Base-by-base conservation (phyloP, 164 flowering plant species). In the Macadamia integrifolia region DNA sequence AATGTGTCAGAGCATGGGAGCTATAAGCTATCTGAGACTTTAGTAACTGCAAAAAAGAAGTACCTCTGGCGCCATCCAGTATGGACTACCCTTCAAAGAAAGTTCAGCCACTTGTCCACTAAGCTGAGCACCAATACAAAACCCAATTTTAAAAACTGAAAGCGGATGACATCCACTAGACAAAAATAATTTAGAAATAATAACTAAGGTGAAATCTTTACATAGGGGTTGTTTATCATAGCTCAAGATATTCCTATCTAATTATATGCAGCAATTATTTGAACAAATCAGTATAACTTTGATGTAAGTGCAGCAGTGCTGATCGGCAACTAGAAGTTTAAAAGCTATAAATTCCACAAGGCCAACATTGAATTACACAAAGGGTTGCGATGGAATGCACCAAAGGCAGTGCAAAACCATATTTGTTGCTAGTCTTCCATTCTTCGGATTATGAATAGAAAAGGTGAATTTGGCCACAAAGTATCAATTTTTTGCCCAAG, bases 51-150 rank as follows among this genome's bases (percentile, higher is more conserved):
- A 52, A 9, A 52, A 29, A 40, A 68, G 52, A 58, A 18, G 53
- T 78, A 94, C 99, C 98, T 94, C 99, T 44, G 99, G 99, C 71
- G 99, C 97, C 97, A 94, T 90, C 99, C 99, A 92, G 78, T 92
- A 90, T 48, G 99, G 98, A 73, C 95, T 92, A 64, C 99, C 99
- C 86, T 84, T 92, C 65, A 92, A 58, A 58, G 99, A 94, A 64
- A 90, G 96, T 68, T 83, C 77, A 72, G 88, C 83, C 66, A 74
- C 73, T 65, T 83, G 89, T 61, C 92, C 95, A 74, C 74, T 77
- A 66, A 93, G 86, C 98, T 91, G 87, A 65, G 75, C 14, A 79
- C 44, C 17, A 48, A 74, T 52, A 61, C 31, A 62, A 44, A 59
- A 65, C n/a, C 28, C 5, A 56, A 46, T 15, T 6, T 8, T 57